Conservation (phyloP, 768 basidiomycete species). For the Trametes gibbosa region DNA sequence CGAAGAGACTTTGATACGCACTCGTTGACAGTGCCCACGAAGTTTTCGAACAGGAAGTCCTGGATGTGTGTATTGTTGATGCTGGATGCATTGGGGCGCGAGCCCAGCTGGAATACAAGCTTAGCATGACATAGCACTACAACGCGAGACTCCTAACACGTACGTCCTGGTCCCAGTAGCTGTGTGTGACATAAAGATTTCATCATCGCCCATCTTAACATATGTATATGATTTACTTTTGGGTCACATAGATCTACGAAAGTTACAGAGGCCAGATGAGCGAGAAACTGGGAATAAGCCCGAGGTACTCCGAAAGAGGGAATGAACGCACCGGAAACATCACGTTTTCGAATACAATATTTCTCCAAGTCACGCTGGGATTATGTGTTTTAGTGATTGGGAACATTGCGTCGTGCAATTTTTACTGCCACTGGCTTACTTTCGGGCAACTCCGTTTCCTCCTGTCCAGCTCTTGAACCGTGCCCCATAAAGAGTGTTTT, state of each 20-base stretch:
- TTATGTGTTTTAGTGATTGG: too few species aligned
- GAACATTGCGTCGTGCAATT: too few species aligned
- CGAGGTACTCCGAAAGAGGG: too few species aligned
- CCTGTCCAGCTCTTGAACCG: conserved; percentile 70
- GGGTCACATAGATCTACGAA: conserved; percentile 55
- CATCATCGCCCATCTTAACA: background rate
- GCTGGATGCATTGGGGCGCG: conserved; percentile 42
- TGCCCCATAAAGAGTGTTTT: conserved; percentile 52
- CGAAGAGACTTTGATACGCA: conserved; percentile 8
- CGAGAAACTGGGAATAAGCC: too few species aligned
- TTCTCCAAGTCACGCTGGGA: conserved; percentile 54
- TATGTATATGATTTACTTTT: conserved; percentile 45
- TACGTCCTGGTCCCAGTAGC: conserved; percentile 64
- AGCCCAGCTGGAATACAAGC: conserved; percentile 31
- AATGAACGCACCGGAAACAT: conserved; percentile 47
- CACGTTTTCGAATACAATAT: conserved; percentile 51
- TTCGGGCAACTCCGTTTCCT: conserved; percentile 54
- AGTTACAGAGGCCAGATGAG: too few species aligned
- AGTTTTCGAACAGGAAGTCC: conserved; percentile 54
- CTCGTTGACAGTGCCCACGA: conserved; percentile 52
- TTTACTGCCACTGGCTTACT: too few species aligned
- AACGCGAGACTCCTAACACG: conserved; percentile 10
- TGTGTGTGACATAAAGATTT: conserved; percentile 20
- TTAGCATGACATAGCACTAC: background rate
- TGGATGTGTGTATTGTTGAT: conserved; percentile 54